Conservation (phyloP, 1,139 yeast species). For the Geotrichum aggregatum region DNA sequence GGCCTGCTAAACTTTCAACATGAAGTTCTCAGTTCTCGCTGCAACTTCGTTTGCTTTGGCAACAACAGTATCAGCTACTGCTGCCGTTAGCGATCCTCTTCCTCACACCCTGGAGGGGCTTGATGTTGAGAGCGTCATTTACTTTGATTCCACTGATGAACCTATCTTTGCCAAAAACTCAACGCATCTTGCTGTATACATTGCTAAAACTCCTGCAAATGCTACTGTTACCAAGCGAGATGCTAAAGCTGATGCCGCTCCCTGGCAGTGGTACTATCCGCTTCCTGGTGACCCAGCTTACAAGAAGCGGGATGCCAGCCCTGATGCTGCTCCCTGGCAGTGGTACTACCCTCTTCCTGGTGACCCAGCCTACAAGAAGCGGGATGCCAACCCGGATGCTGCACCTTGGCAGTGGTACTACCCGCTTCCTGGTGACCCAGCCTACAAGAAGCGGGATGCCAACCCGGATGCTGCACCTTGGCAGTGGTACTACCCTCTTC, state of each 20-base stretch:
- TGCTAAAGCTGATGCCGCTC: slow-evolving; percentile 7
- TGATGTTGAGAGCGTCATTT: slow-evolving; percentile 5
- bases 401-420: slow-evolving; percentile 12
- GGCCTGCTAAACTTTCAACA: too few species aligned
- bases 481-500: too few species aligned
- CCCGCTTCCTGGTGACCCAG: slow-evolving; percentile 17
- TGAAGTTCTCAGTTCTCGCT: slow-evolving; percentile 10
- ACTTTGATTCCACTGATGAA: slow-evolving; percentile 1
- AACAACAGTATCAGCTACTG: not conserved
- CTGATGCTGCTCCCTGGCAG: slow-evolving; percentile 10
- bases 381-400: not conserved
- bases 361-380: slow-evolving; percentile 9
- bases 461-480: too few species aligned
- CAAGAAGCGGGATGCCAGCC: slow-evolving; percentile 7
- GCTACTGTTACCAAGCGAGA: not conserved
- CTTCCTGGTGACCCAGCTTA: slow-evolving; percentile 13
- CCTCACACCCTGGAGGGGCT: slow-evolving; percentile 11
- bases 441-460: slow-evolving; percentile 10
- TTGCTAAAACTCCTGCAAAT: not conserved
- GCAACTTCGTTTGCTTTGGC: slow-evolving; percentile 3
- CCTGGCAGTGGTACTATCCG: slow-evolving; percentile 16
- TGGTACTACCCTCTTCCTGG: slow-evolving; percentile 10
- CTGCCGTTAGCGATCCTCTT: slow-evolving; percentile 5
- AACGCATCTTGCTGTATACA: slow-evolving; percentile 10
- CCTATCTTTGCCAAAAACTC: slow-evolving; percentile 5